A percentile compares a stretch with the other conserved stretches of the same genome.
Evolutionary conservation across 768 basidiomycete genomes (phyloP).

Genomic region (Calvatia gigantea): DNA sequence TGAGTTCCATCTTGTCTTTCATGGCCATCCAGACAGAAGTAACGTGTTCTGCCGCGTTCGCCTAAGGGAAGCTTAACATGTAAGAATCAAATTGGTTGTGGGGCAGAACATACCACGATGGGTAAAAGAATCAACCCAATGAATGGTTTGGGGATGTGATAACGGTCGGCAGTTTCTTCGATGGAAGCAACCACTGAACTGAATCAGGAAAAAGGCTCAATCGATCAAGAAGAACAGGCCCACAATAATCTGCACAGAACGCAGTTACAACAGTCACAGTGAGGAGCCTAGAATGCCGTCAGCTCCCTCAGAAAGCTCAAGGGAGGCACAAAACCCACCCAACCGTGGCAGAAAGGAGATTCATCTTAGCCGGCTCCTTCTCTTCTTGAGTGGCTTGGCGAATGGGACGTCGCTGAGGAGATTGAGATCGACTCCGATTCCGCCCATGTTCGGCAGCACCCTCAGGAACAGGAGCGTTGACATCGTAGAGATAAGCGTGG

Average conservation of each 20-base stretch:
- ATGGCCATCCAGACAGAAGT: conserved; percentile 88
- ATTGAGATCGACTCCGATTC: background rate
- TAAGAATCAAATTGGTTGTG: background rate
- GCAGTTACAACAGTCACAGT: conserved; percentile 76
- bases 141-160: conserved; percentile 78
- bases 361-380: conserved; percentile 59
- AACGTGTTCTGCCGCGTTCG: conserved; percentile 84
- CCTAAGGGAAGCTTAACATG: conserved; percentile 32
- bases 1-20: conserved; percentile 60
- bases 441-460: background rate
- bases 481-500: conserved; percentile 61
- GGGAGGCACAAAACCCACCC: conserved; percentile 40
- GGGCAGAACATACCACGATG: conserved; percentile 59
- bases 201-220: conserved; percentile 20
- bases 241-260: conserved; percentile 86
- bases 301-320: background rate
- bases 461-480: conserved; percentile 7
- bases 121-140: conserved; percentile 86
- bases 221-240: conserved; percentile 24
- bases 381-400: conserved; percentile 20
- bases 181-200: conserved; percentile 81
- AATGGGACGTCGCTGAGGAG: background rate
- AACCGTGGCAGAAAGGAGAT: conserved; percentile 55
- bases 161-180: conserved; percentile 83
- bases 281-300: conserved; percentile 46